phyloP scores from a whole-genome alignment of 352 stramenopile genomes.

The Elongisporangium prolatum region DNA sequence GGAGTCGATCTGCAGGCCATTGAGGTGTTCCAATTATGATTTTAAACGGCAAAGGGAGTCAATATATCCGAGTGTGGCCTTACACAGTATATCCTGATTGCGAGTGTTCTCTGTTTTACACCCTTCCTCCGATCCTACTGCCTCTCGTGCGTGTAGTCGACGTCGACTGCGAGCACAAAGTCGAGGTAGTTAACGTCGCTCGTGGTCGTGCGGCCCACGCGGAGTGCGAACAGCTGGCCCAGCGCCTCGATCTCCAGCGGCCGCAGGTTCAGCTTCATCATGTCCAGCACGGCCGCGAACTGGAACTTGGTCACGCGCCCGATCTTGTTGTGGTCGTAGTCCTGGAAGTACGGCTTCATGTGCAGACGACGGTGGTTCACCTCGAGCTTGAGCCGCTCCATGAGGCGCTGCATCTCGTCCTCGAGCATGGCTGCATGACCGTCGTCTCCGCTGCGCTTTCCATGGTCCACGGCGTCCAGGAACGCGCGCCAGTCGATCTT shows the following conservation, averaged over 20 bases:
- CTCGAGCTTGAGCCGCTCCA: slow-evolving; percentile 44
- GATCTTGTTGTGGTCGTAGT: slow-evolving; percentile 80
- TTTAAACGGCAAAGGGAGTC: no score
- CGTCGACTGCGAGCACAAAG: slow-evolving; percentile 74
- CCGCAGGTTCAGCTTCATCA: slow-evolving; percentile 66
- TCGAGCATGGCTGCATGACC: background rate
- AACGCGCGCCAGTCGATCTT: slow-evolving; percentile 82
- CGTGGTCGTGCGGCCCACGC: slow-evolving; percentile 40
- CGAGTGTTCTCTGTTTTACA: no score
- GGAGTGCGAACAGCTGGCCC: slow-evolving; percentile 44
- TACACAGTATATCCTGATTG: no score
- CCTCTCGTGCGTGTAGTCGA: slow-evolving; percentile 42
- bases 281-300: slow-evolving; percentile 78
- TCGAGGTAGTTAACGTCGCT: slow-evolving; percentile 76
- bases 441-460: background rate
- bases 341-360: slow-evolving; percentile 87
- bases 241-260: slow-evolving; percentile 50
- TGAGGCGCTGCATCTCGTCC: slow-evolving; percentile 27
- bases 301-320: slow-evolving; percentile 77
- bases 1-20: no score
- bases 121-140: slow-evolving; percentile 36
- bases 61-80: no score
- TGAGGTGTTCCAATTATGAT: no score
- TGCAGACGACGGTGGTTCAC: slow-evolving; percentile 64
- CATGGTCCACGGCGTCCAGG: slow-evolving; percentile 45